Evolutionary conservation across 345 rosid species (phyloP).

Genomic region (Arabidopsis thaliana): DNA sequence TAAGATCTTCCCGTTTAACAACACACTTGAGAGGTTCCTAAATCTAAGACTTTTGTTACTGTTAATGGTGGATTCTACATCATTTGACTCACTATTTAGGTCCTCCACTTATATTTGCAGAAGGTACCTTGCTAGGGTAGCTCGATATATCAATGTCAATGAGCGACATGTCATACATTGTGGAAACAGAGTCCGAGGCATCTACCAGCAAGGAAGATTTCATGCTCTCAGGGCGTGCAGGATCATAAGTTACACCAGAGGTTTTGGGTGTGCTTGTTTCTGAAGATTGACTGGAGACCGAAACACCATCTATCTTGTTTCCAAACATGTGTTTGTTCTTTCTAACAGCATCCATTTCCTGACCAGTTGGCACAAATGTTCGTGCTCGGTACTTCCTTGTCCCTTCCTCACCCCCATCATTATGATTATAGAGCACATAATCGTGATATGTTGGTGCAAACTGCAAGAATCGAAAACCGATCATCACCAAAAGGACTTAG

Average conservation of each 20-base stretch:
- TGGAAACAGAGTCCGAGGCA: slow-evolving; percentile 55
- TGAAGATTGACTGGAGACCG: slow-evolving; percentile 70
- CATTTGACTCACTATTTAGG: slow-evolving; percentile 40
- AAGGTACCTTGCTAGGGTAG: slow-evolving; percentile 79
- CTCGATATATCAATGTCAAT: slow-evolving; percentile 85
- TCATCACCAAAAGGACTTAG: slow-evolving; percentile 14
- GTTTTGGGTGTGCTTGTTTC: slow-evolving; percentile 64
- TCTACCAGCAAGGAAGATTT: slow-evolving; percentile 78
- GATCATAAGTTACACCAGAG: slow-evolving; percentile 43
- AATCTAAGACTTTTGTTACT: slow-evolving; percentile 42
- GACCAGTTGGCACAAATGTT: slow-evolving; percentile 98
- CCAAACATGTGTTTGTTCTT: slow-evolving; percentile 71
- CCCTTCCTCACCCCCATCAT: slow-evolving; percentile 89
- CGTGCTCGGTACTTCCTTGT: slow-evolving; percentile 85
- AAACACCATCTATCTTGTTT: slow-evolving; percentile 79
- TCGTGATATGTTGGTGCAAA: slow-evolving; percentile 98
- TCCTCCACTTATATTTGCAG: slow-evolving; percentile 64
- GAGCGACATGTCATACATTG: slow-evolving; percentile 81
- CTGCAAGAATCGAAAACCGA: slow-evolving; percentile 49
- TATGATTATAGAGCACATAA: slow-evolving; percentile 90
- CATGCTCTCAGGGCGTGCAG: slow-evolving; percentile 53
- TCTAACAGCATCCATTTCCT: slow-evolving; percentile 93
- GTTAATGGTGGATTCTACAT: slow-evolving; percentile 57
- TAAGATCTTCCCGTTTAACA: slow-evolving; percentile 24
- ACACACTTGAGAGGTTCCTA: slow-evolving; percentile 26